Evolutionary conservation across 495 filamentous ascomycete genomes (phyloP).

Genomic region (Pseudoneurospora amorphoporcata): DNA sequence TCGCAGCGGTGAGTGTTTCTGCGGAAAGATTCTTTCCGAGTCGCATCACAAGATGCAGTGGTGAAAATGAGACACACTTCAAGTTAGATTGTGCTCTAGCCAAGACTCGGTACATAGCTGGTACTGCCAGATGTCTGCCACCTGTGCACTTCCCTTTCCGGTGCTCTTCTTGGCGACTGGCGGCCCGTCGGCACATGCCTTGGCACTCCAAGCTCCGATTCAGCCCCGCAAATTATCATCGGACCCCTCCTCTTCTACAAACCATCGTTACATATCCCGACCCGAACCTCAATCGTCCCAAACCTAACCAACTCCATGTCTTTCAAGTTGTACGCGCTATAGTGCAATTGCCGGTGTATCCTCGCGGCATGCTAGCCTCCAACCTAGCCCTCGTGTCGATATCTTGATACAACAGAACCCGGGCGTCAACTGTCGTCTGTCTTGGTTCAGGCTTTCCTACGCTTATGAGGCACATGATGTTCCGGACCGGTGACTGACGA

Average conservation of each 20-base stretch:
- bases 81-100: background rate
- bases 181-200: background rate
- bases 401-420: background rate
- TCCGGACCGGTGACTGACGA: background rate
- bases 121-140: constrained; percentile 3
- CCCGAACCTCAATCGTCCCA: constrained; percentile 19
- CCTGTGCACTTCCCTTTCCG: constrained; percentile 1
- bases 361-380: constrained; percentile 7
- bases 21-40: background rate
- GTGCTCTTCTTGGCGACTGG: background rate
- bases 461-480: background rate
- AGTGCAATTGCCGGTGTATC: constrained; percentile 21
- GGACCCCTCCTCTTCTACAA: constrained; percentile 3
- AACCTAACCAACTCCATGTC: constrained; percentile 5
- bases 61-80: background rate
- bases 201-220: background rate
- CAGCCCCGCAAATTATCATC: constrained; percentile 8
- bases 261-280: constrained; percentile 13
- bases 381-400: background rate
- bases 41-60: background rate
- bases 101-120: background rate
- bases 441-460: background rate
- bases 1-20: background rate
- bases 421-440: background rate
- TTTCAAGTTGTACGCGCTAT: constrained; percentile 16